Base-by-base conservation (phyloP, 163 green algal genomes). In the Chlorella variabilis region DNA sequence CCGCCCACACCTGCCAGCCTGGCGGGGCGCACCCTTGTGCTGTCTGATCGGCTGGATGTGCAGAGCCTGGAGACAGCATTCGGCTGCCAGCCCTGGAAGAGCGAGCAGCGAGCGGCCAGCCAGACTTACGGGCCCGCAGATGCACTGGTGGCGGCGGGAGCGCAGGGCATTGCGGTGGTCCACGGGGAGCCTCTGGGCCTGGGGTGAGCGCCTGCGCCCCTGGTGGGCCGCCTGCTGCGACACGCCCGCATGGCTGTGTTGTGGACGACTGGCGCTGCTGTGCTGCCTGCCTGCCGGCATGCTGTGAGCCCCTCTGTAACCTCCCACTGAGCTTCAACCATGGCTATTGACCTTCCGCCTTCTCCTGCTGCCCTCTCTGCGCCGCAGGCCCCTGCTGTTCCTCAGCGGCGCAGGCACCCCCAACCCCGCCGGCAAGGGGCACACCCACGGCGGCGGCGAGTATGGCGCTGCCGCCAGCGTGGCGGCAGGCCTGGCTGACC, bases 401-500 rank as follows among this genome's bases (percentile, higher is more conserved):
- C 33, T 33, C 3, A 17, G n/a, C 4, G 25, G 29, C 33, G 63
- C 18, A 2, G 48, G 33, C 62, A 70, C 63, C 0, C 77, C 77
- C 34, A 86, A 86, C 54, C 81, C 81, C 2, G 51, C 63, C 0
- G 81, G 68, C 65, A 56, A 21, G 27, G 76, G 67, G 13, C 56
- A 21, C 31, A 51, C 5, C n/a, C 66, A 87, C 27, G 82, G 82
- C 21, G 82, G 75, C 27, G 82, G 82, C 29, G 82, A 87, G 67
- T 83, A 75, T n/a, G 82, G 75, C 25, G 49, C 75, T 0, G 82
- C 82, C 0, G 75, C 78, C 0, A 31, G 54, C 1, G 76, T 85
- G 34, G 59, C 85, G 23, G 61, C 51, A 33, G 86, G 80, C 29
- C 42, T 79, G 48, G 84, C 78, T 65, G 85, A 88, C 41, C 62